Base-by-base conservation (phyloP, 768 basidiomycete species). In the Russula virescens region DNA sequence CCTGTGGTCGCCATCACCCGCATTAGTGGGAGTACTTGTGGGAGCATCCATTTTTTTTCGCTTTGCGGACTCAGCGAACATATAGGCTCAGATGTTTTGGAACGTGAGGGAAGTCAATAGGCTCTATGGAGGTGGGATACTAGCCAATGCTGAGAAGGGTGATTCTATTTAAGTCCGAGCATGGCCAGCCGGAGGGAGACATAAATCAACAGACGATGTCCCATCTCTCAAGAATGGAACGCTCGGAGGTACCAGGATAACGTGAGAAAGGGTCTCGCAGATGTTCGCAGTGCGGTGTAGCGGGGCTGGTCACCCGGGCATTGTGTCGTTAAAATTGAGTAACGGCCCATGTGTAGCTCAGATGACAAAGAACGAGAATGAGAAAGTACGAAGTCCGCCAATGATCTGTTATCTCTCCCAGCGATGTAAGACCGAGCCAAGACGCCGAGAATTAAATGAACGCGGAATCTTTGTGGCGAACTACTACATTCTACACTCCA, bases 1-100 rank as follows among this genome's bases (percentile, higher is more conserved):
- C 31, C 83, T 78, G 63, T 85, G 83, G 69, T 84, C 83, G 55
- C 77, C 78, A 42, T 80, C 80, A 21, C 78, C 70, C 40, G 75
- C 69, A 23, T 72, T 66, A 57, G 14, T 59, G 64, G 28, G 67
- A 63, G 38, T 9, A 38, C 38, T 38, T 2, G 6, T 38, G 13
- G 60, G 69, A 31, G 58, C 40, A 21, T 63, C 66, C 68, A 70
- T 71, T 68, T 71, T 75, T 68, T 68, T 75, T 57, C 69, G 70
- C 31, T 68, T 52, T 31, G 62, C 67, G 18, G 66, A 47, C 58
- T 72, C 72, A 19, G 69, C 58, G 19, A 75, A 68, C 75, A 19
- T 25, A 38, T 21, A n/a, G 18, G 25, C 18, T 49, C 13, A 28
- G 47, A 26, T 23, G 35, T 48, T 14, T 31, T 9, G 28, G n/a